Base-by-base conservation (phyloP, 2,329 filamentous ascomycete genomes). In the Plenodomus tracheiphilus region DNA sequence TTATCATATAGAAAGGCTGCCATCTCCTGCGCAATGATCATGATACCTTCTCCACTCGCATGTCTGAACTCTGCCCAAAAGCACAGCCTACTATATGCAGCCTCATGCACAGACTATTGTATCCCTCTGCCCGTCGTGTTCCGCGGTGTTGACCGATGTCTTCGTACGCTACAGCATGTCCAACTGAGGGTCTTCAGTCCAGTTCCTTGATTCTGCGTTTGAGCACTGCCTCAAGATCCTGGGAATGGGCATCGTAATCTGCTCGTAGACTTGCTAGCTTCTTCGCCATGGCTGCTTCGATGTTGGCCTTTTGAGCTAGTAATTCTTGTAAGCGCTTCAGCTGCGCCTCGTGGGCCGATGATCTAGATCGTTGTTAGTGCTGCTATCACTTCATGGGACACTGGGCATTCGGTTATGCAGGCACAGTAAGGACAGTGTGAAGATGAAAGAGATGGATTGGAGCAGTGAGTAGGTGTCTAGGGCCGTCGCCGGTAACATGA, bases 201-300 rank as follows among this genome's bases (percentile, higher is more conserved):
- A 68, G 44, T 38, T 62, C 53, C 49, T 54, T 63, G 36, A 63
- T 54, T 19, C 54, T 51, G 18, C 50, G 43, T 22, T 57, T 38
- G 17, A 66, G 2, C 6, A 67, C 64, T 2, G n/a, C 42, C 22
- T 59, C 47, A 8, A 71, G 40, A 30, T 68, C 58, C 11, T 50
- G 46, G 2, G 61, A 64, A 39, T 66, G 58, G 6, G 54, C 50
- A 10, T 62, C 35, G 39, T 67, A 68, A 11, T 39, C 41, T 2
- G 45, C 41, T 20, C 51, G 50, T 46, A 71, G 38, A 13, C 39
- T 32, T 2, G 30, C 45, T 6, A 66, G 40, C 32, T 58, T 62
- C 22, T 41, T 39, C 2, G 41, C 44, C 60, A 71, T 66, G 6
- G 48, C 35, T n/a, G 52, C 44, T 47, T 70, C 68, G 36, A 70